Percentiles rank a stretch among this genome's conserved stretches.
Conservation (phyloP, 179 eudicot genomes). For the Spergularia azorica region DNA sequence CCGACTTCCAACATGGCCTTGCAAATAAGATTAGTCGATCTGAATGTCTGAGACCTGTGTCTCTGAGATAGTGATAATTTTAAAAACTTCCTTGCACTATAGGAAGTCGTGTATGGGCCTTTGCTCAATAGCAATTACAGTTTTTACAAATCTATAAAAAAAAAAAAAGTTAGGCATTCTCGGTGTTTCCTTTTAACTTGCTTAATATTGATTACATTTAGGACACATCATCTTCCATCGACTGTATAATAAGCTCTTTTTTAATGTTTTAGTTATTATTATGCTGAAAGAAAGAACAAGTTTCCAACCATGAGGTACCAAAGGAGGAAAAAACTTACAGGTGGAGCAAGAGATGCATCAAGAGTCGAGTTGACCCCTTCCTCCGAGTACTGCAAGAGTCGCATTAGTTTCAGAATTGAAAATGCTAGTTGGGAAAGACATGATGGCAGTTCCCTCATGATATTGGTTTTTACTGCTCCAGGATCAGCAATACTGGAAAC, state of each 20-base stretch:
- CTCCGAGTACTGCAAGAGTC: constrained; percentile 70
- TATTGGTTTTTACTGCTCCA: constrained; percentile 79
- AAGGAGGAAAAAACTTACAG: constrained; percentile 52
- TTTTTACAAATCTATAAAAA: too few relatives aligned
- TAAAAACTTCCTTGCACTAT: too few relatives aligned
- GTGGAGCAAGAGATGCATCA: constrained; percentile 86
- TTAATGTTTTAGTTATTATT: neutral
- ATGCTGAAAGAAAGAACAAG: neutral
- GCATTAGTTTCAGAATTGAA: constrained; percentile 47
- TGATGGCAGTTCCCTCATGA: constrained; percentile 80
- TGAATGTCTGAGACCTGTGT: too few relatives aligned
- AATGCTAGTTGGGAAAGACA: constrained; percentile 49
- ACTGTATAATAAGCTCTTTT: neutral
- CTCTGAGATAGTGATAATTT: too few relatives aligned
- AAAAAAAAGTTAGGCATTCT: too few relatives aligned
- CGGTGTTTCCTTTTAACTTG: too few relatives aligned
- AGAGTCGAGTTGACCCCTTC: constrained; percentile 57
- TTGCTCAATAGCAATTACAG: too few relatives aligned
- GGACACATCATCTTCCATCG: neutral
- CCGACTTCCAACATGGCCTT: too few relatives aligned
- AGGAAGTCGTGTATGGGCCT: too few relatives aligned
- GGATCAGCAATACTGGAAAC: constrained; percentile 92
- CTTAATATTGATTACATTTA: neutral
- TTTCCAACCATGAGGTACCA: neutral
- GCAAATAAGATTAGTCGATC: too few relatives aligned